phyloP scores from a whole-genome alignment of 495 filamentous ascomycete species.

The Patellaria atrata region DNA sequence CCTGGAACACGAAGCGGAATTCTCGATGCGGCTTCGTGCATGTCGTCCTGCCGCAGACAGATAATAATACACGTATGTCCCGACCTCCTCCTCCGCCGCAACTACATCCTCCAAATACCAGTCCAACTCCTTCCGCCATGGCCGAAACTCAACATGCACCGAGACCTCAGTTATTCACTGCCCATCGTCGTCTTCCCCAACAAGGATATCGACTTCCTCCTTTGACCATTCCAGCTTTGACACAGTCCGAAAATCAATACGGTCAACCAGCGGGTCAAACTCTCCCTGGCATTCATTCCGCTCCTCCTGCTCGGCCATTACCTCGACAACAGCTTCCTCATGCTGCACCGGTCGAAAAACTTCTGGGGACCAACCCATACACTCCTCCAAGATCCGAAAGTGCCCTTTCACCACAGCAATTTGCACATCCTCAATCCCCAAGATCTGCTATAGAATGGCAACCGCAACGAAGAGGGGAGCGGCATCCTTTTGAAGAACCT shows the following conservation, averaged over 20 bases:
- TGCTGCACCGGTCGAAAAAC: slow-evolving; percentile 18
- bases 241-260: slow-evolving; percentile 16
- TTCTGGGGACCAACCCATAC: slow-evolving; percentile 18
- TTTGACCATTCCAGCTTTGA: slow-evolving; percentile 19
- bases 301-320: slow-evolving; percentile 11
- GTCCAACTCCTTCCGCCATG: slow-evolving; percentile 16
- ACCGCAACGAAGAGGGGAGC: slow-evolving; percentile 11
- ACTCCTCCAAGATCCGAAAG: slow-evolving; percentile 23
- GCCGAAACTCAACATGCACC: slow-evolving; percentile 25
- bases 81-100: slow-evolving; percentile 24
- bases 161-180: slow-evolving; percentile 15
- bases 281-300: slow-evolving; percentile 19
- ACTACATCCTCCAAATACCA: slow-evolving; percentile 17
- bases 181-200: slow-evolving; percentile 20
- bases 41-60: slow-evolving; percentile 18
- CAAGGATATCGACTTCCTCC: slow-evolving; percentile 19
- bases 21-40: slow-evolving; percentile 23
- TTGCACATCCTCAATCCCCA: slow-evolving; percentile 14
- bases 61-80: slow-evolving; percentile 26
- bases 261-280: slow-evolving; percentile 15
- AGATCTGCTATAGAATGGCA: slow-evolving; percentile 8
- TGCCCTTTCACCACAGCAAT: slow-evolving; percentile 20
- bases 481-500: slow-evolving; percentile 17
- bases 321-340: slow-evolving; percentile 7
- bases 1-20: slow-evolving; percentile 10